phyloP scores from a whole-genome alignment of 208 protist species.

The Leishmania braziliensis region DNA sequence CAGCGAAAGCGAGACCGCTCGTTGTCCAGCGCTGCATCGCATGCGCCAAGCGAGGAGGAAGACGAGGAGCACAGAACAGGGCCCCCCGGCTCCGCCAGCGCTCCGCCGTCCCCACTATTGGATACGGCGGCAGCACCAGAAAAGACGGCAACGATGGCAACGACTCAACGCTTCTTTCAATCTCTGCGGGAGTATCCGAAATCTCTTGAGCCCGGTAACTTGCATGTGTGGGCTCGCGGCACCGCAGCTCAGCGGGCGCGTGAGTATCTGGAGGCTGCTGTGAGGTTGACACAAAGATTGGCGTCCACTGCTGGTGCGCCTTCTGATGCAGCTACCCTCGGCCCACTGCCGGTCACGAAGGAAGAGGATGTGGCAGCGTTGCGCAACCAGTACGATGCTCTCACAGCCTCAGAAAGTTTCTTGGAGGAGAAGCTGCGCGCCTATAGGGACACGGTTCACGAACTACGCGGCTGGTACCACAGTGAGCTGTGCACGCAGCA shows the following conservation, averaged over 20 bases:
- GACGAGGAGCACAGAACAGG: not conserved
- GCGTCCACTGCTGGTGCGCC: not conserved
- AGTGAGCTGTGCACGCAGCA: constrained; percentile 23
- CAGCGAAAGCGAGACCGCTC: constrained; percentile 19
- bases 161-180: constrained; percentile 9
- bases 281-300: not conserved
- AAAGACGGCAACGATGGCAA: not conserved
- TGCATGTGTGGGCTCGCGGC: constrained; percentile 18
- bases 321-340: constrained; percentile 5
- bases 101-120: not conserved
- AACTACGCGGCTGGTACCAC: constrained; percentile 26
- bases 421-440: constrained; percentile 14
- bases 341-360: constrained; percentile 8
- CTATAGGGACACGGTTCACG: constrained; percentile 27
- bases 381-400: constrained; percentile 22
- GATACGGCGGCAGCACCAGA: not conserved
- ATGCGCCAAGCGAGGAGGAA: not conserved
- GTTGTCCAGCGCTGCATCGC: constrained; percentile 6
- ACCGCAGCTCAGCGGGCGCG: constrained; percentile 9
- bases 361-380: constrained; percentile 23
- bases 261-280: constrained; percentile 14
- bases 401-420: constrained; percentile 10
- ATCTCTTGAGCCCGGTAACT: constrained; percentile 29
- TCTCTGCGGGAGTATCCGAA: constrained; percentile 29
- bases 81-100: not conserved